Evolutionary conservation across 495 filamentous ascomycete species (phyloP).

Genomic region (Neurospora discreta): DNA sequence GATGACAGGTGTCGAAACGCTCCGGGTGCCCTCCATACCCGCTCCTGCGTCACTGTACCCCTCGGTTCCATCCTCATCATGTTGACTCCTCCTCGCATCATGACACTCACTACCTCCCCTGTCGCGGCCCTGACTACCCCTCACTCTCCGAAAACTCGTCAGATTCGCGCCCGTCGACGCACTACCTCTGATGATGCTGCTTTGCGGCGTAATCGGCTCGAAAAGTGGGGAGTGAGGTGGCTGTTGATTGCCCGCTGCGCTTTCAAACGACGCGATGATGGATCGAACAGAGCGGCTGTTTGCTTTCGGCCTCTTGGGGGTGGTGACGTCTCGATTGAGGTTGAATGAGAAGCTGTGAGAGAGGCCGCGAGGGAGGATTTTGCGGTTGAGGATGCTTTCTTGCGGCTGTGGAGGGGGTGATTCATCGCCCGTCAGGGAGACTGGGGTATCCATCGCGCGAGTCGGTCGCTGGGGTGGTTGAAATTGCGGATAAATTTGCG

Average conservation of each 20-base stretch:
- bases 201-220: not conserved
- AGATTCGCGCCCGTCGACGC: not conserved
- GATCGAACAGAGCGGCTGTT: conserved; percentile 5
- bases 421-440: not conserved
- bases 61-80: no score
- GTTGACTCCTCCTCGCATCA: not conserved
- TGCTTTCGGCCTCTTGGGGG: not conserved
- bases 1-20: not conserved
- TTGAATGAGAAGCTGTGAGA: conserved; percentile 12
- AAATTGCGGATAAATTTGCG: not conserved
- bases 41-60: not conserved
- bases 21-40: not conserved
- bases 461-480: not conserved
- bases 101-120: not conserved
- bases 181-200: not conserved
- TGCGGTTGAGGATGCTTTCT: conserved; percentile 14
- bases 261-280: conserved; percentile 15
- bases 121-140: not conserved
- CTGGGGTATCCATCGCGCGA: not conserved
- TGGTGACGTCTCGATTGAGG: not conserved
- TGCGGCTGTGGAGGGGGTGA: not conserved
- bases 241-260: not conserved
- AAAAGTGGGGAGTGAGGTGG: not conserved
- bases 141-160: not conserved
- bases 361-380: conserved; percentile 7